Base-by-base conservation (phyloP, 2,329 filamentous ascomycete species). In the Chrysosporium keratinophilum region DNA sequence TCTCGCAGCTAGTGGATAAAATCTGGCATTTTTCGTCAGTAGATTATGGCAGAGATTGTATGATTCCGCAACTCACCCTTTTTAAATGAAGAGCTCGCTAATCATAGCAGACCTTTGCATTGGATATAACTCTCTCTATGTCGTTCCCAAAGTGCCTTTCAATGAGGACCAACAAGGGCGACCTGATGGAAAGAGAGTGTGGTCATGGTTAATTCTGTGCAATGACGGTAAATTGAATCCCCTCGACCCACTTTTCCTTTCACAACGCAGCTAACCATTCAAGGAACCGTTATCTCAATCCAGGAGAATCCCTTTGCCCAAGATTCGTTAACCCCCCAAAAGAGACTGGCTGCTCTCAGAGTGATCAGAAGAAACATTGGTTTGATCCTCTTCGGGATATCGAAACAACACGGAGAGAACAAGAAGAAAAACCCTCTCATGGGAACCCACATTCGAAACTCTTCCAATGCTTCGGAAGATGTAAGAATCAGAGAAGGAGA, bases 1-100 rank as follows among this genome's bases (percentile, higher is more conserved):
- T 81, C 54, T 78, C 80, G 48, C 71, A 79, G 31, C 75, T 88
- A 41, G 78, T 84, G 5, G 77, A 85, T 57, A 78, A 83, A 52
- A 83, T 87, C n/a, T 84, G 84, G 74, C 85, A 88, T 64, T 89
- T 85, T 66, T 83, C 82, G 12, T 84, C 84, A 0, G 78, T 87
- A 12, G 85, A 89, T 61, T 79, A 83, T 65, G 85, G 84, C 0
- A 70, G 75, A 14, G 76, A 74, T 64, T 87, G 84, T 81, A 51
- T 17, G 49, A 14, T 17, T 40, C 31, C 33, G 20, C 19, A 70
- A 61, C 45, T 10, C 43, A 50, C 10, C 6, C 3, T 34, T 47
- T 12, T 40, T 35, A 41, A 46, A 35, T 19, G 1, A 28, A 28
- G 15, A 15, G 11, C 19, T 41, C 6, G 33, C 45, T 50, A 37